A percentile compares a stretch with the other conserved stretches of the same genome.
Conservation (phyloP, 2,329 filamentous ascomycete species). For the Colletotrichum sp. region DNA sequence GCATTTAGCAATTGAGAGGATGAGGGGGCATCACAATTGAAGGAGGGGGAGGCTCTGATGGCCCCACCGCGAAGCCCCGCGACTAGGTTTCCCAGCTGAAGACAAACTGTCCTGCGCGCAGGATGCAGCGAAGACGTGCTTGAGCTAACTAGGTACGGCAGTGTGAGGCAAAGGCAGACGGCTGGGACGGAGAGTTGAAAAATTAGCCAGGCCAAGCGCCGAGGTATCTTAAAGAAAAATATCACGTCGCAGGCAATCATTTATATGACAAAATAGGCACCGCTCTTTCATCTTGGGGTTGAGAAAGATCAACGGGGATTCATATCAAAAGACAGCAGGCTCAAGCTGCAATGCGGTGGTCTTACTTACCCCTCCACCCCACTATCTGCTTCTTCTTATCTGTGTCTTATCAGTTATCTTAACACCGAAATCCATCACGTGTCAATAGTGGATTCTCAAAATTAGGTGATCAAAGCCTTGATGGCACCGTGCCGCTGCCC, state of each 20-base stretch:
- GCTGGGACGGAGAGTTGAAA: not conserved
- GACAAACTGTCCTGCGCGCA: not conserved
- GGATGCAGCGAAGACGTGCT: not conserved
- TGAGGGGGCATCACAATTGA: not conserved
- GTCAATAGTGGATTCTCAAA: not conserved
- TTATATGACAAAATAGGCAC: not conserved
- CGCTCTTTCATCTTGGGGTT: not conserved
- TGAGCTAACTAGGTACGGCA: not conserved
- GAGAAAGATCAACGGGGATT: not conserved
- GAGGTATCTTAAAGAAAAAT: not conserved
- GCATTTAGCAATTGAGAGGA: not conserved
- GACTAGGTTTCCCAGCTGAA: not conserved
- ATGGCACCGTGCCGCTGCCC: not conserved
- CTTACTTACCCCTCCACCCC: not conserved
- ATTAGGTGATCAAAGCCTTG: not conserved
- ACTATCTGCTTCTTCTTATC: not conserved
- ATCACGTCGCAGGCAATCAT: not conserved
- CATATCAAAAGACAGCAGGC: not conserved
- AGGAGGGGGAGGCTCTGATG: not conserved
- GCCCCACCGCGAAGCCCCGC: not conserved
- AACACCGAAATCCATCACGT: not conserved
- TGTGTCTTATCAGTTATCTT: not conserved
- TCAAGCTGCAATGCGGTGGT: not conserved
- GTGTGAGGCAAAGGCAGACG: not conserved
- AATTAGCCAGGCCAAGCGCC: not conserved